Conservation (phyloP, 345 rosid genomes). For the Physaria fendleri region DNA sequence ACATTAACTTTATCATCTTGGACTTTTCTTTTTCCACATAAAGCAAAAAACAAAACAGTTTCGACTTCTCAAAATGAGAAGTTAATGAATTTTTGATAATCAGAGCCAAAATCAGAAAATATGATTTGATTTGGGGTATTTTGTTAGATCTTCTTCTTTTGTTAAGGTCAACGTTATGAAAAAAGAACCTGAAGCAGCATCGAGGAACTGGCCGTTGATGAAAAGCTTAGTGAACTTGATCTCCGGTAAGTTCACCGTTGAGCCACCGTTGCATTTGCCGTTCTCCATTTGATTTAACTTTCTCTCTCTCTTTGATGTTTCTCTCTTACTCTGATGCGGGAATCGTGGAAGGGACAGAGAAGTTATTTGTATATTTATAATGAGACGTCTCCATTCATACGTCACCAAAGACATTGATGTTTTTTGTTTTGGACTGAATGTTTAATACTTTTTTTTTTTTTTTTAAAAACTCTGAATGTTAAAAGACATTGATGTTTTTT, state of each 20-base stretch:
- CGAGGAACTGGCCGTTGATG: constrained; percentile 61
- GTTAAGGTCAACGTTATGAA: constrained; percentile 1
- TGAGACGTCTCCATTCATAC: constrained; percentile 5
- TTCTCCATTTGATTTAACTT: constrained; percentile 32
- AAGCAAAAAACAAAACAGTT: too few species aligned
- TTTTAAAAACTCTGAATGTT: too few species aligned
- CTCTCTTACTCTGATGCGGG: neutral
- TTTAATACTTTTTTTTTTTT: too few species aligned
- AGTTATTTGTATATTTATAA: constrained; percentile 18
- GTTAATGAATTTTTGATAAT: neutral
- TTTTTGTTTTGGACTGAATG: too few species aligned
- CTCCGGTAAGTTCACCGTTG: constrained; percentile 33
- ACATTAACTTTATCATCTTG: neutral
- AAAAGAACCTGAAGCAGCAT: constrained; percentile 49
- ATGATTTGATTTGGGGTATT: neutral
- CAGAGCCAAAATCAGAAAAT: neutral
- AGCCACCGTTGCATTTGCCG: constrained; percentile 33
- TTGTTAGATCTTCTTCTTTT: neutral
- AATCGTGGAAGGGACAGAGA: neutral
- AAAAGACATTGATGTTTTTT: too few species aligned
- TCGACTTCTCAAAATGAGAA: neutral
- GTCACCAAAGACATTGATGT: constrained; percentile 19
- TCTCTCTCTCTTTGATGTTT: neutral
- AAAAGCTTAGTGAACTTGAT: constrained; percentile 61
- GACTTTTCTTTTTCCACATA: too few species aligned